Conservation (phyloP, 768 basidiomycete genomes). For the Russula abietina region DNA sequence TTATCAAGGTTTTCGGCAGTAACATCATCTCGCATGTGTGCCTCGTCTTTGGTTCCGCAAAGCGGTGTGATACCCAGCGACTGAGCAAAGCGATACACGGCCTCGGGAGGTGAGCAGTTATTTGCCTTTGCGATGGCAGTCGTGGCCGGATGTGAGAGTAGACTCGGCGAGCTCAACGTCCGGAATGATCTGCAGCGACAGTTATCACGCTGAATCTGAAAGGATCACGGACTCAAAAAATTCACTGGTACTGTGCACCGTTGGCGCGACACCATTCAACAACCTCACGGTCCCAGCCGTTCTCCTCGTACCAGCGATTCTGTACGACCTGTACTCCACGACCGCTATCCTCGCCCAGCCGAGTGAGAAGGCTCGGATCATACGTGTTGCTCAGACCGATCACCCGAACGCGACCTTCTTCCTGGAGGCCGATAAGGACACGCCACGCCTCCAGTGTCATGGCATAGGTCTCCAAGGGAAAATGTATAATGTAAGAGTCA, state of each 20-base stretch:
- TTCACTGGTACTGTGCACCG: constrained; percentile 67
- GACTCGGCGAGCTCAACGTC: constrained; percentile 71
- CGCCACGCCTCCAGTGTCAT: constrained; percentile 68
- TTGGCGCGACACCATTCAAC: constrained; percentile 57
- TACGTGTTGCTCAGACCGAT: constrained; percentile 81
- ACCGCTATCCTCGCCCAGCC: constrained; percentile 47
- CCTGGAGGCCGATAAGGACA: constrained; percentile 53
- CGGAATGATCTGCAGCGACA: constrained; percentile 62
- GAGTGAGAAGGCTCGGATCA: constrained; percentile 49
- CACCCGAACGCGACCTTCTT: constrained; percentile 53
- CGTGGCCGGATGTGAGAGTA: constrained; percentile 48
- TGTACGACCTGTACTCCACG: constrained; percentile 63
- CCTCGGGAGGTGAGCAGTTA: constrained; percentile 56
- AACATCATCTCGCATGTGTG: constrained; percentile 65
- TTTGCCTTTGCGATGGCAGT: constrained; percentile 40
- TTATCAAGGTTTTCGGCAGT: constrained; percentile 37
- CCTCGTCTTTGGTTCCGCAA: constrained; percentile 63
- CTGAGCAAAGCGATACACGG: constrained; percentile 64
- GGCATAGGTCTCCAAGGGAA: constrained; percentile 53
- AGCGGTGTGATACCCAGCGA: constrained; percentile 61
- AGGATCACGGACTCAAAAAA: constrained; percentile 17
- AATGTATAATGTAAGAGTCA: constrained; percentile 76
- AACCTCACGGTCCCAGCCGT: constrained; percentile 65
- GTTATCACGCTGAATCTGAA: background rate
- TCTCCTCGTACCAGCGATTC: constrained; percentile 81